Evolutionary conservation across 345 rosid species (phyloP).

Genomic region (Salix dunnii): DNA sequence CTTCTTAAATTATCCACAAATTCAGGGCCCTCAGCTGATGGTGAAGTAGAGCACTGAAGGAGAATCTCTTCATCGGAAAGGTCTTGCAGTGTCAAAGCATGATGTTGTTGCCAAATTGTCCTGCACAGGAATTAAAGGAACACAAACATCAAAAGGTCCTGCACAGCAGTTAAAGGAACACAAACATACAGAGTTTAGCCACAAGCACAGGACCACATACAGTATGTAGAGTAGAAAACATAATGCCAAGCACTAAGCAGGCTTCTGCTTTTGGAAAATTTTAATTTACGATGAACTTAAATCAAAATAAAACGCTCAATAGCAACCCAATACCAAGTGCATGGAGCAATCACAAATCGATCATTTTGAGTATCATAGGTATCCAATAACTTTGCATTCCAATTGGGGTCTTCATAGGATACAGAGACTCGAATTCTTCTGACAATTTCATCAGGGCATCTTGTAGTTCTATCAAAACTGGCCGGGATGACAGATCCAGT

Average conservation of each 20-base stretch:
- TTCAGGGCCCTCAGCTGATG: constrained; percentile 78
- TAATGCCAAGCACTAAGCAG: not conserved
- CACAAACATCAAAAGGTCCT: constrained; percentile 44
- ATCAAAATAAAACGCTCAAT: not conserved
- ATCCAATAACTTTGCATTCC: constrained; percentile 72
- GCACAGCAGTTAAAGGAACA: constrained; percentile 16
- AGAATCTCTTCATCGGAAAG: constrained; percentile 65
- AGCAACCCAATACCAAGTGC: constrained; percentile 50
- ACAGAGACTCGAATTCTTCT: constrained; percentile 65
- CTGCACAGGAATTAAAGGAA: constrained; percentile 34
- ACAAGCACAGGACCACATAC: not conserved
- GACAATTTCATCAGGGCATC: constrained; percentile 84
- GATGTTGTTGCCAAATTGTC: constrained; percentile 31
- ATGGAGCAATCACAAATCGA: constrained; percentile 64
- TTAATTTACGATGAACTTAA: not conserved
- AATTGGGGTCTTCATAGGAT: constrained; percentile 49
- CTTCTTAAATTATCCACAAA: constrained; percentile 62
- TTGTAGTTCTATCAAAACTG: constrained; percentile 55
- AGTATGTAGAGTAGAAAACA: not conserved
- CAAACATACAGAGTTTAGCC: not conserved
- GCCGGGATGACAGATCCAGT: constrained; percentile 64
- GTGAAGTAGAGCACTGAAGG: constrained; percentile 64
- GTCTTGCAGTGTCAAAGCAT: constrained; percentile 34
- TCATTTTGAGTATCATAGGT: constrained; percentile 74
- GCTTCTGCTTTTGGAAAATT: not conserved